phyloP scores from a whole-genome alignment of 257 asterid species.

The Apocynum venetum region DNA sequence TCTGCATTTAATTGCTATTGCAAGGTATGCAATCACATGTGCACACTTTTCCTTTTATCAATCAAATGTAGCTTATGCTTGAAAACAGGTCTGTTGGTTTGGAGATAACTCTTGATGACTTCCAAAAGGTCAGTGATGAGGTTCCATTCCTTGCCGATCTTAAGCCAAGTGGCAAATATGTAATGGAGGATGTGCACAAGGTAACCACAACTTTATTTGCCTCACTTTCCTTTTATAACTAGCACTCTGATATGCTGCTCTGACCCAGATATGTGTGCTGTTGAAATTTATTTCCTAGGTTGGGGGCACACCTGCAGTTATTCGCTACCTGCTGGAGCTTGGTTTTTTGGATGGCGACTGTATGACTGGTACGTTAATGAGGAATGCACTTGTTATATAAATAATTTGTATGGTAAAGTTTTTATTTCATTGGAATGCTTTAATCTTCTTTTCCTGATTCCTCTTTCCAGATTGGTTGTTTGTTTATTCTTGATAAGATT shows the following conservation, averaged over 20 bases:
- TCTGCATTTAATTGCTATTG: conserved; percentile 93
- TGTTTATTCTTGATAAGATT: background rate
- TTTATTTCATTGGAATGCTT: conserved; percentile 6
- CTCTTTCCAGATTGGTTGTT: background rate
- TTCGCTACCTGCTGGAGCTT: conserved; percentile 67
- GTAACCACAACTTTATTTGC: conserved; percentile 30
- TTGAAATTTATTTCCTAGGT: conserved; percentile 38
- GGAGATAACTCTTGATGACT: conserved; percentile 74
- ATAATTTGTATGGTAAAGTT: background rate
- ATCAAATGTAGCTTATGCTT: conserved; percentile 32
- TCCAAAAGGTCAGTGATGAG: conserved; percentile 90
- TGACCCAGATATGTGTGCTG: conserved; percentile 1
- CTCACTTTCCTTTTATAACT: too few relatives aligned
- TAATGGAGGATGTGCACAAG: conserved; percentile 98
- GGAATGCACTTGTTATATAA: too few relatives aligned
- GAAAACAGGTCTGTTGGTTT: conserved; percentile 88
- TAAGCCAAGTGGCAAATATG: conserved; percentile 97
- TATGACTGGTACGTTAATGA: conserved; percentile 56
- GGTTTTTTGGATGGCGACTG: conserved; percentile 83
- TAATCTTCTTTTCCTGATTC: background rate
- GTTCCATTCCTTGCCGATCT: conserved; percentile 98
- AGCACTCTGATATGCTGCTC: too few relatives aligned
- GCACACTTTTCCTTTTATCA: background rate
- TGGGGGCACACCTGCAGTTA: conserved; percentile 96
- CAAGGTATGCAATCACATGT: conserved; percentile 47